Percentiles rank a stretch among this genome's conserved stretches.
These are phyloP conservation scores for Trypanosoma boissoni DNA, from an alignment of 208 protist genomes.

Conservation along the genomic window DNA sequence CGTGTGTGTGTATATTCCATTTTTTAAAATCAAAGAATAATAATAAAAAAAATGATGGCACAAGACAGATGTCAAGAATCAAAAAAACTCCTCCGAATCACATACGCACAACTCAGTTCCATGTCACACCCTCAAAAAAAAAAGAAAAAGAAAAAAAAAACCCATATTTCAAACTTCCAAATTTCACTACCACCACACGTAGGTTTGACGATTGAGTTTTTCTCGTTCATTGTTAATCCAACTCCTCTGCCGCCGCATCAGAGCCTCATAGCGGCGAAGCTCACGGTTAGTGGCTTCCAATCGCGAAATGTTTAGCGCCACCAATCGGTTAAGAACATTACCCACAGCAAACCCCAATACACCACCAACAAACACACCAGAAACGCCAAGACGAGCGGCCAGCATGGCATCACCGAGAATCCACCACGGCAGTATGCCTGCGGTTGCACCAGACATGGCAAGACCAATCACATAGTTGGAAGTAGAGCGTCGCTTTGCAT, in stretches of 20 bases:
- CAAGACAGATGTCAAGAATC: no score
- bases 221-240: slow-evolving; percentile 52
- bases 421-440: slow-evolving; percentile 87
- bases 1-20: no score
- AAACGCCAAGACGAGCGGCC: slow-evolving; percentile 57
- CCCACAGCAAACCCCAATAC: slow-evolving; percentile 59
- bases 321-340: slow-evolving; percentile 46
- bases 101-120: no score
- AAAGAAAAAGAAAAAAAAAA: no score
- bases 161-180: no score
- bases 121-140: no score
- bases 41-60: no score
- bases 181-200: slow-evolving; percentile 68
- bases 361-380: slow-evolving; percentile 60
- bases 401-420: slow-evolving; percentile 63
- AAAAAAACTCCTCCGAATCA: no score
- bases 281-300: slow-evolving; percentile 71
- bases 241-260: slow-evolving; percentile 64
- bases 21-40: no score
- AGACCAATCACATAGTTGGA: slow-evolving; percentile 75
- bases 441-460: slow-evolving; percentile 61
- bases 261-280: slow-evolving; percentile 78
- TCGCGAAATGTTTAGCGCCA: slow-evolving; percentile 63
- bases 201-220: slow-evolving; percentile 27
- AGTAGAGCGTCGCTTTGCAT: slow-evolving; percentile 55